Conservation (phyloP, 805 yeast genomes). For the Kodamaea kakaduensis region DNA sequence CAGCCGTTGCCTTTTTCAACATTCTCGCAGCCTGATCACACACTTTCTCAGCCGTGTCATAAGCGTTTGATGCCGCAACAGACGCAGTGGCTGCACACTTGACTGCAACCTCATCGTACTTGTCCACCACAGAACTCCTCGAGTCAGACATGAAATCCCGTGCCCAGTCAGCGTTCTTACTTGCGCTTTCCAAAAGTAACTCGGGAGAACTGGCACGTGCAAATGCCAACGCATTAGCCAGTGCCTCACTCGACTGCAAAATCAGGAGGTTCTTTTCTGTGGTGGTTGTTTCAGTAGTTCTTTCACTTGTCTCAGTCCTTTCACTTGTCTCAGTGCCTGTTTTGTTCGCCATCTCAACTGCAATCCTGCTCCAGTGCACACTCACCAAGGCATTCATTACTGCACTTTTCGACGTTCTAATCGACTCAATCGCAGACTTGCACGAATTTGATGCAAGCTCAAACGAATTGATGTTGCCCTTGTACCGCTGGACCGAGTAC, state of each 20-base stretch:
- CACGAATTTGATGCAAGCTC: slow-evolving; percentile 4
- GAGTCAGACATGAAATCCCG: neutral
- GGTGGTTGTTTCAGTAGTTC: too few species aligned
- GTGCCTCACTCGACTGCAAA: neutral
- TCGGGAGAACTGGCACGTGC: neutral
- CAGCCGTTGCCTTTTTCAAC: neutral
- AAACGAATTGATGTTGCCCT: neutral
- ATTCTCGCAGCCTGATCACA: neutral
- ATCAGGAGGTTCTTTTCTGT: too few species aligned
- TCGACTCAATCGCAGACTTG: neutral
- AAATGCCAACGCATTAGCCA: neutral
- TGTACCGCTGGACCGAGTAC: neutral
- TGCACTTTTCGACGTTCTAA: neutral
- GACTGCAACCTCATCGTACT: neutral
- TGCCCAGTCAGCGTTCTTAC: neutral
- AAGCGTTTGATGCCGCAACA: neutral
- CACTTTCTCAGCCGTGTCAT: slow-evolving; percentile 2
- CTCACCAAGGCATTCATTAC: neutral
- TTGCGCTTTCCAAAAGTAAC: neutral
- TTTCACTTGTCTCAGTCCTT: too few species aligned
- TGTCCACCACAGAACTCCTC: neutral
- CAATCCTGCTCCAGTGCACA: neutral
- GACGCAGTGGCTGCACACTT: slow-evolving; percentile 3
- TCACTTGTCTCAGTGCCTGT: too few species aligned
- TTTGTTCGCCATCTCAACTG: neutral